These are phyloP conservation scores for Crassisporium funariophilum DNA, from an alignment of 768 basidiomycete genomes.

Conservation along the genomic window DNA sequence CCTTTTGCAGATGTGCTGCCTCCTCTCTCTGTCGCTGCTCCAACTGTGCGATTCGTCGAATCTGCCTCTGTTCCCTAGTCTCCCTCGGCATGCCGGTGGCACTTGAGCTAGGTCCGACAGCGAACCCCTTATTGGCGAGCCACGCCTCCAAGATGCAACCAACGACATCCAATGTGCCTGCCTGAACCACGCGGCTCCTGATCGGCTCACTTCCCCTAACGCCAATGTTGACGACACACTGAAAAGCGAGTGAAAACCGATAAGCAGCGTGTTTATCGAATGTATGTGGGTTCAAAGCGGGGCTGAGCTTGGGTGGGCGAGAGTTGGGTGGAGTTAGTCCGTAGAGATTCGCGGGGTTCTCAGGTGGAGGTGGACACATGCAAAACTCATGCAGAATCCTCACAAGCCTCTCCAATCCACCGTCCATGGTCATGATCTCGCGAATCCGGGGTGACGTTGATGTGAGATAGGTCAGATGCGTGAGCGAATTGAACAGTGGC, in stretches of 20 bases:
- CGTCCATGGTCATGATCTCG: conserved; percentile 98
- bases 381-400: conserved; percentile 90
- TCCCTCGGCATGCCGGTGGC: conserved; percentile 77
- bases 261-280: conserved; percentile 87
- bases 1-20: conserved; percentile 57
- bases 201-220: conserved; percentile 94
- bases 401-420: conserved; percentile 94
- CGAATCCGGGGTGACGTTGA: conserved; percentile 97
- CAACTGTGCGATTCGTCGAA: conserved; percentile 55
- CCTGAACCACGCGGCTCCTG: conserved; percentile 89
- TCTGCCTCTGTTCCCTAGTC: conserved; percentile 71
- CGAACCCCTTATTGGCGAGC: conserved; percentile 86
- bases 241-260: conserved; percentile 91
- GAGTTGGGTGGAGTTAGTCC: conserved; percentile 71
- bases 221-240: conserved; percentile 96
- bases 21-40: conserved; percentile 65
- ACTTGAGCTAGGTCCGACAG: conserved; percentile 77
- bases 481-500: conserved; percentile 29
- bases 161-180: conserved; percentile 90
- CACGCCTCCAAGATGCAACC: conserved; percentile 93
- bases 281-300: conserved; percentile 65
- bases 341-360: conserved; percentile 74
- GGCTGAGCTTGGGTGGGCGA: conserved; percentile 53
- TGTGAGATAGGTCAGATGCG: conserved; percentile 91
- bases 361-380: conserved; percentile 78